These are phyloP conservation scores for Aristolochia contorta DNA, from an alignment of 164 flowering plant genomes.

Conservation along the genomic window DNA sequence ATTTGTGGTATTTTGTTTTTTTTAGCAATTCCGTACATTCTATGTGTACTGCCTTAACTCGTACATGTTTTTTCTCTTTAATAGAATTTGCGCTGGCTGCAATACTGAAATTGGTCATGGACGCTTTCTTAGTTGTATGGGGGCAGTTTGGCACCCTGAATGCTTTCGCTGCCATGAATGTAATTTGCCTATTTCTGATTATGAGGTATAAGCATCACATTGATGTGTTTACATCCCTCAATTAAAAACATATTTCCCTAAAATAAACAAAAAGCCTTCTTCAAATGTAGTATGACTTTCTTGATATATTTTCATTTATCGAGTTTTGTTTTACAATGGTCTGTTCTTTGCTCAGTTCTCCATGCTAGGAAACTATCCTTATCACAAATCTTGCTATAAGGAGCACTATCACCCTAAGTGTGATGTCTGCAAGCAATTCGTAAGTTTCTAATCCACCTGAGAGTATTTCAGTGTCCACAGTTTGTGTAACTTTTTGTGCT, in stretches of 20 bases:
- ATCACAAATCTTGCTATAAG: constrained; percentile 86
- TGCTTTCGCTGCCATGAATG: constrained; percentile 91
- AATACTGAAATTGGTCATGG: constrained; percentile 82
- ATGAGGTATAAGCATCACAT: constrained; percentile 48
- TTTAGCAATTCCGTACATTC: too few relatives aligned
- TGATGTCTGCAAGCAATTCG: constrained; percentile 85
- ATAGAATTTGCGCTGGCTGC: constrained; percentile 91
- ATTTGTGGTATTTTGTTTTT: too few relatives aligned
- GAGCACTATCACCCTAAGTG: constrained; percentile 89
- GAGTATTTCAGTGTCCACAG: not conserved
- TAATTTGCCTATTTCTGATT: constrained; percentile 71
- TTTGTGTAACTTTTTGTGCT: not conserved
- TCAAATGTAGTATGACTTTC: not conserved
- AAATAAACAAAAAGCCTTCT: too few relatives aligned
- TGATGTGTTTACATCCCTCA: too few relatives aligned
- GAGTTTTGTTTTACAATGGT: not conserved
- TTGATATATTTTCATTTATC: not conserved
- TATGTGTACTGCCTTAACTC: too few relatives aligned
- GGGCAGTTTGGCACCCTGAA: constrained; percentile 90
- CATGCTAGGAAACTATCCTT: constrained; percentile 67
- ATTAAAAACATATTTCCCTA: too few relatives aligned
- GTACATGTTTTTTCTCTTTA: not conserved
- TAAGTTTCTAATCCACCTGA: constrained; percentile 28
- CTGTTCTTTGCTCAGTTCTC: constrained; percentile 53
- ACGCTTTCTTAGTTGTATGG: constrained; percentile 87